These are phyloP conservation scores for Teratosphaeria pseudoeucalypti DNA, from an alignment of 2,329 filamentous ascomycete species.

Conservation along the genomic window DNA sequence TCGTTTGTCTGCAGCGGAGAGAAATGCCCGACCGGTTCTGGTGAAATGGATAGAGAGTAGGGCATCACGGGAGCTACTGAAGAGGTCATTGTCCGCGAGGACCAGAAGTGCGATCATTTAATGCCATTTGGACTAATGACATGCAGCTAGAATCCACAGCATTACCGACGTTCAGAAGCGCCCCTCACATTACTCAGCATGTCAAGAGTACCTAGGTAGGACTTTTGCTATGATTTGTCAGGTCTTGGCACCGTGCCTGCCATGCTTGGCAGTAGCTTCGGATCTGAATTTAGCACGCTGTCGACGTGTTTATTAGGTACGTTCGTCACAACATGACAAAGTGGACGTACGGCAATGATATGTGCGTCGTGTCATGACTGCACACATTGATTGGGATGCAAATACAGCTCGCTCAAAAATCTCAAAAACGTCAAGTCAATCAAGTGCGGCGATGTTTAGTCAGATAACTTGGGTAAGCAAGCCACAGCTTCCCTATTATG, in stretches of 20 bases:
- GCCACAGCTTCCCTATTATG: too few species aligned
- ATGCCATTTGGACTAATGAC: background rate
- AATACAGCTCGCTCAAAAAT: too few species aligned
- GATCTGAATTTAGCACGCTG: background rate
- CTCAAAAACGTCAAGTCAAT: too few species aligned
- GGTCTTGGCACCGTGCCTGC: background rate
- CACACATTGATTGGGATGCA: too few species aligned
- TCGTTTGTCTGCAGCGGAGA: background rate
- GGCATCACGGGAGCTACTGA: background rate
- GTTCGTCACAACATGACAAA: too few species aligned
- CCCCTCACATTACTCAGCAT: too few species aligned
- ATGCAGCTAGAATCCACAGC: background rate
- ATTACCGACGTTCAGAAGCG: background rate
- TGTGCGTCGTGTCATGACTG: too few species aligned
- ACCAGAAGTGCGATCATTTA: background rate
- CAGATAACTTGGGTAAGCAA: too few species aligned
- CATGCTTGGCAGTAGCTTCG: background rate
- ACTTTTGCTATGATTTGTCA: background rate
- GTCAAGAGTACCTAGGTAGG: background rate
- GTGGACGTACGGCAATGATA: too few species aligned
- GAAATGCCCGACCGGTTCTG: background rate
- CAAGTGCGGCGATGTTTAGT: too few species aligned
- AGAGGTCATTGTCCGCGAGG: background rate
- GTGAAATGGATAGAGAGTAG: background rate
- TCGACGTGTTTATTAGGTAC: too few species aligned